Base-by-base conservation (phyloP, 108 stramenopile genomes). In the Aurantiochytrium sp. region DNA sequence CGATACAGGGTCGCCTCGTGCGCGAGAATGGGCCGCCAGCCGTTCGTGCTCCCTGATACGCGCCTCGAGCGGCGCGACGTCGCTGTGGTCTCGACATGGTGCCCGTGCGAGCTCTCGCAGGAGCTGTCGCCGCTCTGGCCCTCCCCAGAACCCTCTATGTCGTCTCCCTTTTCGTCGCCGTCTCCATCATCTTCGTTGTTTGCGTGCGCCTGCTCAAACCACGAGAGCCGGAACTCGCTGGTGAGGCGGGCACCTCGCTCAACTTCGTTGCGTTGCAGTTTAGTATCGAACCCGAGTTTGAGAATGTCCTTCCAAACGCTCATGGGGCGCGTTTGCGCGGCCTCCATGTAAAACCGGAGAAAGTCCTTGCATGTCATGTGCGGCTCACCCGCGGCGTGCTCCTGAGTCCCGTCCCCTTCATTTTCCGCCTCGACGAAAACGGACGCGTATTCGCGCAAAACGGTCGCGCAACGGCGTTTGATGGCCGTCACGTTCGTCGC, bases 291-390 rank as follows among this genome's bases (percentile, higher is more conserved):
- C 10, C 69, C 69, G 24, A 45, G 69, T 48, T 81, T 81, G 17
- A 81, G 69, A 5, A 81, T 5, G 2, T 81, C 69, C 30, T 81
- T 81, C 69, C 69, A 81, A 5, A 81, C 45, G 45, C 69, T 81
- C 45, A 48, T 45, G 2, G 69, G 69, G 17, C 69, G 69, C 10
- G 42, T 27, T 48, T 81, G 69, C 45, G 69, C 37, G 24, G 69
- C 69, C 8, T 81, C 45, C 69, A 5, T 48, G 69, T 81, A 81
- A 48, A 81, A 81, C 5, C 1, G 69, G 17, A 81, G 42, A 81
- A 81, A 81, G n/a, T 81, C 69, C 8, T 41, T 22, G n/a, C n/a
- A 5, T 41, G 69, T 45, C 42, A 81, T 10, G 30, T 27, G 30
- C 12, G 37, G 69, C 17, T 41, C 45, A 39, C 30, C 17, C 37